Evolutionary conservation across 805 yeast species (phyloP), one percentile per base, ranked within the genome.

Genomic region (Candida methanosorbosa): DNA sequence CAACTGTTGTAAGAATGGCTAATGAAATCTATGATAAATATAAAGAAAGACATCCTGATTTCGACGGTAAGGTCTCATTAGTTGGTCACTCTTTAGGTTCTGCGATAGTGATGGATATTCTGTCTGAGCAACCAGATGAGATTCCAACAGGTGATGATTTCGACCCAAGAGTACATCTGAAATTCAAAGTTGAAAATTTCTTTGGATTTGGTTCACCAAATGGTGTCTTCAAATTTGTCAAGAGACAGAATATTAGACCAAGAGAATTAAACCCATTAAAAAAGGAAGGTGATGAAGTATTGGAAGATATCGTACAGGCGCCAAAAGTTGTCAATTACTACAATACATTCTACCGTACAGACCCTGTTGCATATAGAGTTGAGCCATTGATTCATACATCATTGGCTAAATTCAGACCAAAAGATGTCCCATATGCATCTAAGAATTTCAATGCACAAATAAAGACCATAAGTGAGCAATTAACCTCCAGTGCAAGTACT

Each of bases 11-110:
- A 5, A 42, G 47, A 4, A 81, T 81, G 41, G 65, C 86, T 30
- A 88, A 87, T 54, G 47, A 65, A 2, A 72, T 79, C 2, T 82
- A 75, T 52, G 56, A 64, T 4, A 55, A 69, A 23, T 90, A 77
- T 54, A 56, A 66, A 38, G 67, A 75, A 34, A 60, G 70, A 32
- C 77, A 88, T 43, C 94, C 94, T 0, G 57, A 66, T 15, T 84
- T 83, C 55, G 63, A 75, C n/a, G 95, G 95, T 0, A 73, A 78
- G 43, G 78, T 90, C 1, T 87, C 90, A 45, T 56, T 90, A 2
- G 61, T 87, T 39, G 97, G 96, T 2, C 98, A 90, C 55, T 90
- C 97, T 0, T 61, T 90, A 24, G 98, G 98, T 0, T 81, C 95
- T 3, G 82, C 90, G 0, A 82, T 90, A 24, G 64, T 78, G 2